phyloP scores from a whole-genome alignment of 208 protist genomes.

The Zelonia costaricensis region DNA sequence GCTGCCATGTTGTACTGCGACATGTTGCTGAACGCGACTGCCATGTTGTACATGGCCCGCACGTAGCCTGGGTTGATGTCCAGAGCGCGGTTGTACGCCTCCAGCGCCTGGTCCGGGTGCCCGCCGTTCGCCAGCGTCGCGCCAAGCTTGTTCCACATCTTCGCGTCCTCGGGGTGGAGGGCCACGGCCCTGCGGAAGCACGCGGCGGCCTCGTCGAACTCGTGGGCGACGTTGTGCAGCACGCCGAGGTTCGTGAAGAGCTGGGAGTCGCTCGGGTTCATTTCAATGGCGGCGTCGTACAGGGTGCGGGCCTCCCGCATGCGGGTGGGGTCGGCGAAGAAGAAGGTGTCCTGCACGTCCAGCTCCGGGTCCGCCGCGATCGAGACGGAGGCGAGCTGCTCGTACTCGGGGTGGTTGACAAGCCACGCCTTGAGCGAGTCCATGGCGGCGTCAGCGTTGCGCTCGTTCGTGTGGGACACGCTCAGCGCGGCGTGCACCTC shows the following conservation, averaged over 20 bases:
- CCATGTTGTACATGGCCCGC: conserved; percentile 90
- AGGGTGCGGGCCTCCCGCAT: conserved; percentile 68
- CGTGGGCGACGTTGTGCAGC: conserved; percentile 79
- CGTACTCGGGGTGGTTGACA: conserved; percentile 75
- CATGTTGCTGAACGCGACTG: conserved; percentile 85
- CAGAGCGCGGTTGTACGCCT: conserved; percentile 84
- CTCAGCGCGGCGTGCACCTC: conserved; percentile 76
- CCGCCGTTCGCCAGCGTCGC: conserved; percentile 87
- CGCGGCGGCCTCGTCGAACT: conserved; percentile 75
- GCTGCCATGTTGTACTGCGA: conserved; percentile 59
- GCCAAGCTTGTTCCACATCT: conserved; percentile 92
- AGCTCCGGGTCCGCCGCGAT: conserved; percentile 45
- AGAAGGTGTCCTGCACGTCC: conserved; percentile 67
- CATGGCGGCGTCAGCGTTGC: conserved; percentile 68
- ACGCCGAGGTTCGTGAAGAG: conserved; percentile 84
- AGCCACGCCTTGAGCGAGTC: conserved; percentile 81
- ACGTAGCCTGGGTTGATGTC: conserved; percentile 92
- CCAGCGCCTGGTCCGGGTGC: conserved; percentile 69
- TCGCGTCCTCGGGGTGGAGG: conserved; percentile 61
- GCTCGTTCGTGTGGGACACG: conserved; percentile 90
- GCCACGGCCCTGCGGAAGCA: conserved; percentile 78
- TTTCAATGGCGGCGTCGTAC: conserved; percentile 73
- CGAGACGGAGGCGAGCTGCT: conserved; percentile 65
- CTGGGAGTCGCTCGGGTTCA: conserved; percentile 73
- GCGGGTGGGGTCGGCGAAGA: conserved; percentile 62